phyloP scores from a whole-genome alignment of 305 asterid genomes.

The Solanum hybrid region DNA sequence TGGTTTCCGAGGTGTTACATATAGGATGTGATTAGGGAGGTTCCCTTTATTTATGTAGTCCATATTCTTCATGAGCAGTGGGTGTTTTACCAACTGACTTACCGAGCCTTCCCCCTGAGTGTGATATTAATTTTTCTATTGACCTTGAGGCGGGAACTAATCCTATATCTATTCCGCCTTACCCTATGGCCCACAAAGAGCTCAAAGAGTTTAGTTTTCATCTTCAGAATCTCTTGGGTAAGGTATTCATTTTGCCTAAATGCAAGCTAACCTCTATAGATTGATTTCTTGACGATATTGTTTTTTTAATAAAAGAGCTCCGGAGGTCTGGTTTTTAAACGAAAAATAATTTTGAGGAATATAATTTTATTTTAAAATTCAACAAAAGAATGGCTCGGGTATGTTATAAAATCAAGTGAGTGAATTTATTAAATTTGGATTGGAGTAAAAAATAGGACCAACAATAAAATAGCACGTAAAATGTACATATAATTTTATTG shows the following conservation, averaged over 20 bases:
- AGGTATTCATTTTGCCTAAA: not conserved
- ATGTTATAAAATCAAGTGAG: not conserved
- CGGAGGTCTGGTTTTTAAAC: not conserved
- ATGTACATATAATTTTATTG: too few relatives aligned
- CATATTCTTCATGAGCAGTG: not conserved
- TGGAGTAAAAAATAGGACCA: not conserved
- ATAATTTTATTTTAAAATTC: not conserved
- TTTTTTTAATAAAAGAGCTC: too few relatives aligned
- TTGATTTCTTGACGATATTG: not conserved
- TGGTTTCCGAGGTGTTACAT: too few relatives aligned
- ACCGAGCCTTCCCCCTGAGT: not conserved
- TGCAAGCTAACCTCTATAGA: not conserved
- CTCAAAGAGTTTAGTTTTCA: not conserved
- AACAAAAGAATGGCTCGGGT: not conserved
- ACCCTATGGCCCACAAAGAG: not conserved
- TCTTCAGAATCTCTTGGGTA: not conserved
- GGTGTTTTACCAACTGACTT: not conserved
- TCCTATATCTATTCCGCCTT: not conserved
- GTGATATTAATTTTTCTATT: not conserved
- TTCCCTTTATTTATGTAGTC: too few relatives aligned
- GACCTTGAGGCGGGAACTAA: not conserved
- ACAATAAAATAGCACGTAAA: not conserved
- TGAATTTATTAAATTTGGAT: not conserved
- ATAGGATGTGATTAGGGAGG: not conserved
- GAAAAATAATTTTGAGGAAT: not conserved